These are phyloP conservation scores for Colletotrichum higginsianum DNA, from an alignment of 2,329 filamentous ascomycete genomes.

Conservation along the genomic window DNA sequence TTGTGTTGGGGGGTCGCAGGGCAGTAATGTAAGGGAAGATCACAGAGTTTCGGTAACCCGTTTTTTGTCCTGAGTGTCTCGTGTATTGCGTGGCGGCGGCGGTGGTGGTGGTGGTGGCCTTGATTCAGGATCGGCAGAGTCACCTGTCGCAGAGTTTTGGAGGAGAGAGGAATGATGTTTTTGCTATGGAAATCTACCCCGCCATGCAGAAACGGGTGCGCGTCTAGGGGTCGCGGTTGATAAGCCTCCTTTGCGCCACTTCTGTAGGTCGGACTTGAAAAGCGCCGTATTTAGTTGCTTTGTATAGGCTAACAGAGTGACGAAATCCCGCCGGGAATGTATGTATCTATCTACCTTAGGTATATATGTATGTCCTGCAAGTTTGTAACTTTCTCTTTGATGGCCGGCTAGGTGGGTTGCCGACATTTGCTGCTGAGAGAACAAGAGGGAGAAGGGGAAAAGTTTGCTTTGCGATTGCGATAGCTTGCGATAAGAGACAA, in stretches of 20 bases:
- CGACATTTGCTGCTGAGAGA: not conserved
- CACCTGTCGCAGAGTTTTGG: constrained; percentile 25
- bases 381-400: no score
- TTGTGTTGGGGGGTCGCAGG: constrained; percentile 7
- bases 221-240: constrained; percentile 37
- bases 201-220: constrained; percentile 42
- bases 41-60: not conserved
- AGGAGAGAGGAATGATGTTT: constrained; percentile 21
- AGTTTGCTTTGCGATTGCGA: constrained; percentile 4
- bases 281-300: not conserved
- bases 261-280: constrained; percentile 1
- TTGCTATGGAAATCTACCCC: constrained; percentile 40
- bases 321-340: not conserved
- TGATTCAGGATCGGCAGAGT: constrained; percentile 3
- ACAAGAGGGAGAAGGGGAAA: not conserved
- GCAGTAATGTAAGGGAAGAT: constrained; percentile 24
- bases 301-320: not conserved
- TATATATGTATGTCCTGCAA: no score
- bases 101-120: constrained; percentile 9
- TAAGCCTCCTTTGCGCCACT: constrained; percentile 30
- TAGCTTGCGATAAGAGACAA: constrained; percentile 32
- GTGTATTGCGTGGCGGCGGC: not conserved
- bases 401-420: not conserved
- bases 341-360: not conserved
- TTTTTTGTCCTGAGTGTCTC: not conserved